Base-by-base conservation (phyloP, 192 early-diverging fungal genomes). In the Entrophospora sp. region DNA sequence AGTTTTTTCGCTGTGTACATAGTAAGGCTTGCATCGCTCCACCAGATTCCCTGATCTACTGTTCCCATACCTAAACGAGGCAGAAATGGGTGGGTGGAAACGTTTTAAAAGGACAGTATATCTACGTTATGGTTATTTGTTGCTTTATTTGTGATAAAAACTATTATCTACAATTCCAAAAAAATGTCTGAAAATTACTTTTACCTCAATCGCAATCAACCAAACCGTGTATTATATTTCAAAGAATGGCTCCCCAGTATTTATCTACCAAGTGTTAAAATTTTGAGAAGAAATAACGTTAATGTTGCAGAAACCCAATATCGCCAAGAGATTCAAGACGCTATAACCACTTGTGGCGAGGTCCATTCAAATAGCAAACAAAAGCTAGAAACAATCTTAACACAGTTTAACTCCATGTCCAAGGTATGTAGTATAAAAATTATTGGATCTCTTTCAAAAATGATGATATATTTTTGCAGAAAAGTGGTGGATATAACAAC, bases 371-470 rank as follows among this genome's bases (percentile, higher is more conserved):
- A 52, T 27, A 52, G 24, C 18, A 52, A 52, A 27, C 25, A 18
- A 52, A 52, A 52, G 25, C 14, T 52, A 14, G 49, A 27, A 25
- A 25, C 20, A 27, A 52, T 52, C 49, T 52, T 52, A 52, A 27
- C 25, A n/a, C 49, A 52, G 5, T 52, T 52, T 52, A 52, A 52
- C 49, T 27, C 25, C 22, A 52, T 27, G 6, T 52, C 27, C 49
- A 52, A 52, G 49, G 28, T 52, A 52, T 52, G 49, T 52, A 52
- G 27, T 52, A 52, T 27, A 52, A 52, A 52, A 52, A 27, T 4
- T 10, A 27, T 27, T 52, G 3, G 20, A 31, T 52, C 27, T 52
- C 24, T 52, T 52, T 14, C 5, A 27, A 52, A 52, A 8, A 52
- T 52, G 25, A 52, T 52, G 25, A 52, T 9, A 52, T 18, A 52